Base-by-base conservation (phyloP, 1,139 yeast genomes). In the Scheffersomyces insectosa region DNA sequence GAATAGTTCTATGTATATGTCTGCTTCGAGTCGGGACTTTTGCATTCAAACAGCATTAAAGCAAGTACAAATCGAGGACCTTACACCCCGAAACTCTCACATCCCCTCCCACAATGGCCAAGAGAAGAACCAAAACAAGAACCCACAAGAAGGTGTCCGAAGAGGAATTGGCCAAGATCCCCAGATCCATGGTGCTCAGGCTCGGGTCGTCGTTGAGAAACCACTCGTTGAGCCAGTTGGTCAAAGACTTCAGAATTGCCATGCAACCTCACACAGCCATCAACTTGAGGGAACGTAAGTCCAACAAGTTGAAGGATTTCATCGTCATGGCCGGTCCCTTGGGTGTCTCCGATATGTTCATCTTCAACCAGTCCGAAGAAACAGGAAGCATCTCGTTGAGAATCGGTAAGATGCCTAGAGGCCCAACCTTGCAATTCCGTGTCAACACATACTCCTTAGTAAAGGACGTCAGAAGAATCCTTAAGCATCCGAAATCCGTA, bases 181-280 rank as follows among this genome's bases (percentile, higher is more conserved):
- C 99, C 14, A 79, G 87, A 57, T 89, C 97, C 5, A 88, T 91
- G 96, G 98, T 95, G 46, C 78, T 93, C 53, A 82, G 93, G 56
- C 77, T 91, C 43, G 97, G 97, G 3, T 72, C 84, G 13, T 82
- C 95, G 25, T 75, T 88, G 57, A 81, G 82, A 41, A 91, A 93
- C 60, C 90, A 86, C 55, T 82, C 96, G 3, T 71, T 95, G 51
- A 76, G 88, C 35, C 96, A 88, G 63, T 74, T 93, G 47, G 97
- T 91, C 14, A 77, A 78, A 50, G 99, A 93, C 63, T 83, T 91
- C 65, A 79, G 99, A 61, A 80, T 79, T 50, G 82, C 89, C 50
- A 90, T 93, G 97, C 95, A 89, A 62, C 99, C 99, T 25, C 96
- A 93, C 57, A 93, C 99, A 4, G 97, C 98, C 13, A 82, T 89